Evolutionary conservation across 2,329 filamentous ascomycete species (phyloP).

Genomic region (Monosporascus ibericus): DNA sequence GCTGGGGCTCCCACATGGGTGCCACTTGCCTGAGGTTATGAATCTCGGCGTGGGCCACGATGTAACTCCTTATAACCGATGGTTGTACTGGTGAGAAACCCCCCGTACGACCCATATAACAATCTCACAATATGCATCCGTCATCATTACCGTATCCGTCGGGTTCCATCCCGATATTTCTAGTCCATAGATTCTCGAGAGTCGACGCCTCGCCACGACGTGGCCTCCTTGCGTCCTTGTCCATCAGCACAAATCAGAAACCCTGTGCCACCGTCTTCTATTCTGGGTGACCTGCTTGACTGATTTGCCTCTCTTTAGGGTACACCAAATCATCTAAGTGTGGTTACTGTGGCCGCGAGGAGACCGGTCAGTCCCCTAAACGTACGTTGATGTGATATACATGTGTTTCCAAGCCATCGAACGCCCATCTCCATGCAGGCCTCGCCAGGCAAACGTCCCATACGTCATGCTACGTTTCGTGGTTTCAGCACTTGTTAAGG

Average conservation of each 20-base stretch:
- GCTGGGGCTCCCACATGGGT: not conserved
- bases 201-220: not conserved
- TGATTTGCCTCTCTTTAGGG: conserved; percentile 28
- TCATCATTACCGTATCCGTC: not conserved
- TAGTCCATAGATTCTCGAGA: too few species aligned
- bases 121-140: not conserved
- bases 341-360: conserved; percentile 45
- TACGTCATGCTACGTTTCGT: not conserved
- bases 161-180: not conserved
- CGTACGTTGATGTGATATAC: conserved; percentile 29
- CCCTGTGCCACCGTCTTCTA: not conserved
- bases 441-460: not conserved
- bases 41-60: not conserved
- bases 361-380: conserved; percentile 44
- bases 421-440: not conserved
- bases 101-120: not conserved
- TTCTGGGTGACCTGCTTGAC: not conserved
- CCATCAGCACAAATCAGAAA: not conserved
- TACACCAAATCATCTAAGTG: conserved; percentile 47
- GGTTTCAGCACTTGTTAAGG: not conserved
- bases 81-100: not conserved
- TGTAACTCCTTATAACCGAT: not conserved
- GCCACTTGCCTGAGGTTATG: not conserved
- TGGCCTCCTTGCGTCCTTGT: not conserved
- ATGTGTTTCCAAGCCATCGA: conserved; percentile 5